A percentile compares a stretch with the other conserved stretches of the same genome.
phyloP scores from a whole-genome alignment of 1,284 basidiomycete genomes.

The Sphagnurus paluster region DNA sequence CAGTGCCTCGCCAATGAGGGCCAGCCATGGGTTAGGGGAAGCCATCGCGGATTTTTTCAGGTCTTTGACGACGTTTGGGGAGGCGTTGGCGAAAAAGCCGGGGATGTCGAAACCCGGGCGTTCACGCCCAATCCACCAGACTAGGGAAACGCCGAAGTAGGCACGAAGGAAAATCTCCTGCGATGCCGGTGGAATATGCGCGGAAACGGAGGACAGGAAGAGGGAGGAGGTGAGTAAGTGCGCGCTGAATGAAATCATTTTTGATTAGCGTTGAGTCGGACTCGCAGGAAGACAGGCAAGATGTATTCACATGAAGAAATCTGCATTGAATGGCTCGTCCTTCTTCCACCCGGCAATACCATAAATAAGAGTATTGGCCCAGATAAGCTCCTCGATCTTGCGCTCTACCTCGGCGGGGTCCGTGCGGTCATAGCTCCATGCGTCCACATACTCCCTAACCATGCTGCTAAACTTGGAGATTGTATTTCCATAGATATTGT shows the following conservation, averaged over 20 bases:
- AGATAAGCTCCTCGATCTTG: conserved; percentile 50
- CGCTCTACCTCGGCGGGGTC: conserved; percentile 33
- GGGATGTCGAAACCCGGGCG: conserved; percentile 39
- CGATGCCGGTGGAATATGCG: conserved; percentile 34
- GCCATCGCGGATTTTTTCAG: too few relatives aligned
- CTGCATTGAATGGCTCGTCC: conserved; percentile 36
- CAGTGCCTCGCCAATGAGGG: conserved; percentile 47
- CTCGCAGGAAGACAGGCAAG: background rate
- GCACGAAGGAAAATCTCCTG: conserved; percentile 41
- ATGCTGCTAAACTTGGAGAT: conserved; percentile 32
- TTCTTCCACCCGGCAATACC: conserved; percentile 40
- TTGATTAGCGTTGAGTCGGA: background rate
- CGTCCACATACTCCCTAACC: conserved; percentile 40
- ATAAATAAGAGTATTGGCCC: conserved; percentile 44
- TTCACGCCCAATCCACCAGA: conserved; percentile 41
- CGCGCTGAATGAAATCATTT: conserved; percentile 46
- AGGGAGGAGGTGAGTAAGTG: conserved; percentile 54
- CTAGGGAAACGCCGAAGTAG: conserved; percentile 38
- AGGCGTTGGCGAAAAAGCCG: conserved; percentile 39
- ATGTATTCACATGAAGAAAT: conserved; percentile 48
- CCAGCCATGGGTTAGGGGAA: conserved; percentile 56
- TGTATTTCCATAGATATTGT: conserved; percentile 19
- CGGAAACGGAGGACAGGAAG: conserved; percentile 44
- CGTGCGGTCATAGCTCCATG: conserved; percentile 43
- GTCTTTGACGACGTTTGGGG: conserved; percentile 28